phyloP scores from a whole-genome alignment of 345 rosid genomes.

The Boechera stricta region DNA sequence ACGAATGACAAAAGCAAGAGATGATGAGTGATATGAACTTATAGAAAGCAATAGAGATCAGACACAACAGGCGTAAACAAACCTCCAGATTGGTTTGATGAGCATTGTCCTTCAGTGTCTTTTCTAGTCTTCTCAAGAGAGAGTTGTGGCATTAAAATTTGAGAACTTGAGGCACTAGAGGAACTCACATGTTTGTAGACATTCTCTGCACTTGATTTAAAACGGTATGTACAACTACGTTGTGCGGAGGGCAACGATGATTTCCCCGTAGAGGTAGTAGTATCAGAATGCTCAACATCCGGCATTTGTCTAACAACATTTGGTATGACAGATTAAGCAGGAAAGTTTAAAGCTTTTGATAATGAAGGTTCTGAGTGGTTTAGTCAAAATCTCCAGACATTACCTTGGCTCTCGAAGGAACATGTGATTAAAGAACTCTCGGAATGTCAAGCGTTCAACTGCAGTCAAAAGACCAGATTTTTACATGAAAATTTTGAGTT shows the following conservation, averaged over 20 bases:
- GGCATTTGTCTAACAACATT: slow-evolving; percentile 52
- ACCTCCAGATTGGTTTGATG: slow-evolving; percentile 56
- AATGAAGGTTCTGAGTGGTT: background rate
- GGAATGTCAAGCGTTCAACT: slow-evolving; percentile 74
- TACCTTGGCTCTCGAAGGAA: slow-evolving; percentile 70
- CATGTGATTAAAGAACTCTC: slow-evolving; percentile 76
- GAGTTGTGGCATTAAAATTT: slow-evolving; percentile 43
- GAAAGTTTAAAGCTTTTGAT: slow-evolving; percentile 19
- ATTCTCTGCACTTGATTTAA: slow-evolving; percentile 35
- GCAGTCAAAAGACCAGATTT: slow-evolving; percentile 26
- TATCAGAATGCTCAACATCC: slow-evolving; percentile 44
- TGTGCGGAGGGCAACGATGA: slow-evolving; percentile 30
- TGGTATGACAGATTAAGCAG: slow-evolving; percentile 34
- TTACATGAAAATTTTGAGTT: background rate
- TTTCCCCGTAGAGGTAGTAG: slow-evolving; percentile 47
- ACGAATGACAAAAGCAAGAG: slow-evolving; percentile 26
- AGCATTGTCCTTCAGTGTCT: slow-evolving; percentile 49
- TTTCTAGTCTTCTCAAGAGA: slow-evolving; percentile 45
- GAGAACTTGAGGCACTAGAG: slow-evolving; percentile 44
- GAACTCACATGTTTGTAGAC: slow-evolving; percentile 30
- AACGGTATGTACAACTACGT: slow-evolving; percentile 20
- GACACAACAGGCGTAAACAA: slow-evolving; percentile 27
- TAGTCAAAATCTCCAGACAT: slow-evolving; percentile 3
- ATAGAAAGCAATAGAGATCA: slow-evolving; percentile 6
- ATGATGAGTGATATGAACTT: slow-evolving; percentile 30